Evolutionary conservation across 441 rosid species (phyloP), one percentile per base, ranked within the genome.

Genomic region (Francoa sonchifolia): DNA sequence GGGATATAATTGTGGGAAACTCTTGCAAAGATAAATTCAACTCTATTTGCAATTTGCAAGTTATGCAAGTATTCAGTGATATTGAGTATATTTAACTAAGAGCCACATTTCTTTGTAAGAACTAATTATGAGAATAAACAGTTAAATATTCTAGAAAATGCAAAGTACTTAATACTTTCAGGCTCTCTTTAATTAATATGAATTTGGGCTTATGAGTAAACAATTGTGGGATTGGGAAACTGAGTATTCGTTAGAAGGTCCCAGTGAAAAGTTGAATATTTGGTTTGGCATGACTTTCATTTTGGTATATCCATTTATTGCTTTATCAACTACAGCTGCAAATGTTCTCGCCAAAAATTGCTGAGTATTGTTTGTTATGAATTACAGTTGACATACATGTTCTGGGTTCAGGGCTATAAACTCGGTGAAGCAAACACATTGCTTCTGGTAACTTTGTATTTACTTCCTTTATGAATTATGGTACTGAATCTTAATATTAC

Each of bases 361-460:
- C 41, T 46, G 31, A 45, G 31, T 8, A n/a, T n/a, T n/a, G 39
- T 34, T 45, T 41, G 4, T 46, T 54, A 42, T 57, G 42, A 34
- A 55, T 55, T 47, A 38, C 92, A 89, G 94, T 21, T 89, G 74
- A 80, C 98, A 30, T 82, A 77, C 74, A 82, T 89, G 93, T 79
- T 79, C 65, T 89, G 98, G 98, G 72, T 82, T 63, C 89, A 62
- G 59, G 93, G 82, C 52, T 82, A 85, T 67, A 79, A 73, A 69
- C 89, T 89, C 14, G 67, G 39, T 47, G 79, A 79, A 14, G 96
- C 94, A 47, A 62, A 73, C 60, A 68, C 35, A 46, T 37, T 76
- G 50, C 86, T 89, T 33, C 65, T 67, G 89, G 98, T 89, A 85
- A 71, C 49, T 43, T 31, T 40, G 14, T 41, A 39, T 44, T 51